Base-by-base conservation (phyloP, 2,329 filamentous ascomycete species). In the Fusarium pininemorale region DNA sequence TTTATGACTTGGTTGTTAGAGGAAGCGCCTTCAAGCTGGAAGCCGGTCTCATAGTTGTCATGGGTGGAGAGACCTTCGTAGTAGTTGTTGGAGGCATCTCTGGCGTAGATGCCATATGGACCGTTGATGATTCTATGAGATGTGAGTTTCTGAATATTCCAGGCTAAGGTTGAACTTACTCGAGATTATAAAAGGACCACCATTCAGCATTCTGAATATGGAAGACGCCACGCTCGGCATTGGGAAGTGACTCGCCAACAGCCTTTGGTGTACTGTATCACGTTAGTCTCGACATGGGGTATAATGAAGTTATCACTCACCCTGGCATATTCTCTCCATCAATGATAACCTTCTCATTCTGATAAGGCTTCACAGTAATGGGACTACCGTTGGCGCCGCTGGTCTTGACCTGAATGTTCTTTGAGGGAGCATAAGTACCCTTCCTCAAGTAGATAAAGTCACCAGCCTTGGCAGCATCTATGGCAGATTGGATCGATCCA, bases 391-490 rank as follows among this genome's bases (percentile, higher is more conserved):
- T 71, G 2, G 82, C 85, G 32, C 86, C 85, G 39, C 81, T 83
- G 63, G 84, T 84, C 48, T 79, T 83, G 76, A 87, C 81, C 72
- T 87, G 84, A 51, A 87, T 85, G 75, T 87, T 87, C 41, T 81
- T 82, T 1, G 83, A 83, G 0, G 83, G 84, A 45, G 80, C 78
- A 78, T 87, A 87, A n/a, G 81, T 85, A 60, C 86, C 85, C 14
- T 85, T 84, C 13, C 83, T 83, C 7, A 87, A 79, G 50, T 83
- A 83, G 42, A 87, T 85, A 12, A 80, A 84, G 63, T 86, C 85
- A 11, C 86, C 86, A 35, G 86, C 83, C 13, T 79, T 81, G 20
- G 85, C 86, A 30, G 80, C 82, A 71, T 86, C 76, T 9, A 87
- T 82, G 1, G 85, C 86, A 7, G 80, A 78, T 75, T 87, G 86